Conservation (phyloP, 1,139 yeast species). For the Suhomyces bokatorum region DNA sequence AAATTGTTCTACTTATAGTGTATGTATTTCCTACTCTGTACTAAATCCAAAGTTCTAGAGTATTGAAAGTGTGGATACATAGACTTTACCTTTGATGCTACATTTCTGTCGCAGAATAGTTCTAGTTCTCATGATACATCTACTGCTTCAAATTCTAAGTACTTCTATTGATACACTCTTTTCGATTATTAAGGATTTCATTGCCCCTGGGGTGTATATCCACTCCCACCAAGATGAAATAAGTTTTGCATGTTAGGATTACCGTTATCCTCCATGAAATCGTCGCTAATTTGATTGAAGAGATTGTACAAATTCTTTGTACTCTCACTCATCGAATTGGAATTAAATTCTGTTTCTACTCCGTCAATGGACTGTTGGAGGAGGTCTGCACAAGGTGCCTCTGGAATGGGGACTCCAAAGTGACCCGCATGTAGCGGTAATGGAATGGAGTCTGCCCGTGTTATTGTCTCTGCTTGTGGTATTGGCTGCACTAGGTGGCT, state of each 20-base stretch:
- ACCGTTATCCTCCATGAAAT: slow-evolving; percentile 19
- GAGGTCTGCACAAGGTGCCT: slow-evolving; percentile 1
- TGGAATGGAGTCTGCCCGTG: neutral
- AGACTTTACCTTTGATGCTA: too few relatives aligned
- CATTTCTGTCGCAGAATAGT: too few relatives aligned
- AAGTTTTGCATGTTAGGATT: slow-evolving; percentile 31
- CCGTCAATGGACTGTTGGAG: slow-evolving; percentile 1
- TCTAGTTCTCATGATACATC: neutral
- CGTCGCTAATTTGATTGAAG: slow-evolving; percentile 33
- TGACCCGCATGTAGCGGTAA: neutral
- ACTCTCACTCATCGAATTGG: slow-evolving; percentile 14
- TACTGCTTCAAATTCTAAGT: neutral
- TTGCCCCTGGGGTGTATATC: slow-evolving; percentile 4
- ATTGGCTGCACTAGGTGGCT: too few relatives aligned
- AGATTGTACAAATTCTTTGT: slow-evolving; percentile 26
- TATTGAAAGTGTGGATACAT: too few relatives aligned
- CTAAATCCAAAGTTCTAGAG: too few relatives aligned
- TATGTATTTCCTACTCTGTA: too few relatives aligned
- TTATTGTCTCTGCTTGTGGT: too few relatives aligned
- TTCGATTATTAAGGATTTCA: neutral
- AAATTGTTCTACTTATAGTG: too few relatives aligned
- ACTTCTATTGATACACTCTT: neutral
- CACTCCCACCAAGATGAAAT: slow-evolving; percentile 22
- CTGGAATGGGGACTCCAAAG: neutral
- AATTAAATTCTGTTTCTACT: slow-evolving; percentile 5